Percentiles rank a stretch among this genome's conserved stretches.
phyloP scores from a whole-genome alignment of 1,284 basidiomycete species.

The Ganoderma lingzhi region DNA sequence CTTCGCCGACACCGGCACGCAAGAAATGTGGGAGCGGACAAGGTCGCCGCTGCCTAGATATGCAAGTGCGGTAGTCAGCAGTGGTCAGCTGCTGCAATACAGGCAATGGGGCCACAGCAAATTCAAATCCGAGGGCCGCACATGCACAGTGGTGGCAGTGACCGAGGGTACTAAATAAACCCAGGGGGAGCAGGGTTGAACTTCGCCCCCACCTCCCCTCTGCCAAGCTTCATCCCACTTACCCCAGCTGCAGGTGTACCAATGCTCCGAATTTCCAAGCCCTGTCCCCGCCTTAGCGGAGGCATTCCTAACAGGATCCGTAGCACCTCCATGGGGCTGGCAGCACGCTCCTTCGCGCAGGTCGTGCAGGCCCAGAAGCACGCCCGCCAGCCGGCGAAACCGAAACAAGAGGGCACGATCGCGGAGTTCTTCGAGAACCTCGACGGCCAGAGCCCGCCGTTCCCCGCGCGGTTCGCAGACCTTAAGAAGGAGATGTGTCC shows the following conservation, averaged over 20 bases:
- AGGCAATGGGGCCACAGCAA: neutral
- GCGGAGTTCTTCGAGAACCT: slow-evolving; percentile 66
- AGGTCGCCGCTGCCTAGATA: neutral
- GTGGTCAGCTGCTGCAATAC: neutral
- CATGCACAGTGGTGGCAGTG: neutral
- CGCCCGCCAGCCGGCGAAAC: slow-evolving; percentile 19
- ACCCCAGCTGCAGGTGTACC: neutral
- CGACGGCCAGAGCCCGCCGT: slow-evolving; percentile 49
- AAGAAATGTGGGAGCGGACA: neutral
- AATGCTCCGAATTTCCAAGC: slow-evolving; percentile 1
- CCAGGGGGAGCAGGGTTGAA: neutral
- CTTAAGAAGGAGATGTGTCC: slow-evolving; percentile 66
- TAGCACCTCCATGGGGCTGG: neutral
- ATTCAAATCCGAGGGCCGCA: neutral
- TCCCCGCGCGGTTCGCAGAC: slow-evolving; percentile 65
- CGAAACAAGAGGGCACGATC: slow-evolving; percentile 46
- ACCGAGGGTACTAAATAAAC: slow-evolving; percentile 3
- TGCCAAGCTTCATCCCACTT: neutral
- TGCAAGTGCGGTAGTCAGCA: neutral
- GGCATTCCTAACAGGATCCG: neutral
- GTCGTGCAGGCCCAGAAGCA: slow-evolving; percentile 4
- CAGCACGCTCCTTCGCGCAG: slow-evolving; percentile 10
- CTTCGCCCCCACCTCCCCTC: neutral
- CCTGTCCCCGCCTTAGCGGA: neutral
- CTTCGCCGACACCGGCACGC: neutral